Percentiles rank a stretch among this genome's conserved stretches.
These are phyloP conservation scores for Phialophora verrucosa DNA, from an alignment of 2,329 filamentous ascomycete genomes.

Conservation along the genomic window DNA sequence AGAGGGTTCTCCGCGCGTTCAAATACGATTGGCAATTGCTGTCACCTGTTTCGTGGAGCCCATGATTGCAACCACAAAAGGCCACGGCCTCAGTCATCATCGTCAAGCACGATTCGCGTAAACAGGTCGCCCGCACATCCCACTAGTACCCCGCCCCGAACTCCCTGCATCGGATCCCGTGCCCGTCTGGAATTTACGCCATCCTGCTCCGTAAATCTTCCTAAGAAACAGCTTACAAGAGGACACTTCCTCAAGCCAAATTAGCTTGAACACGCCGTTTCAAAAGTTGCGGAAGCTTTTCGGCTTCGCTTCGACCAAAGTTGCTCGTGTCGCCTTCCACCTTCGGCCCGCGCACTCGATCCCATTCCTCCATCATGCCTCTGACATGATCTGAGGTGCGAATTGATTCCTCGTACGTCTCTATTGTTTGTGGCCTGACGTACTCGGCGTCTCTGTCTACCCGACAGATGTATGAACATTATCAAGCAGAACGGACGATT, in stretches of 20 bases:
- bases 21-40: conserved; percentile 24
- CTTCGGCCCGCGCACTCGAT: conserved; percentile 16
- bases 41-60: conserved; percentile 18
- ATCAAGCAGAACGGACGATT: conserved; percentile 17
- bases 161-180: conserved; percentile 28
- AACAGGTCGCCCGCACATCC: background rate
- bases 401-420: background rate
- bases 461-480: conserved; percentile 1
- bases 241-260: background rate
- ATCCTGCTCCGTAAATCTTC: background rate
- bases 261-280: conserved; percentile 10
- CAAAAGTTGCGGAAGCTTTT: background rate
- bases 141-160: conserved; percentile 23
- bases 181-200: background rate
- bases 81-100: background rate
- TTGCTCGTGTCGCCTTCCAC: conserved; percentile 11
- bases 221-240: background rate
- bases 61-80: background rate
- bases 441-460: background rate
- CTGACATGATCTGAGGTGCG: background rate
- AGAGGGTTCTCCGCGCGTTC: conserved; percentile 1
- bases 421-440: conserved; percentile 18
- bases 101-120: background rate
- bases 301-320: conserved; percentile 7
- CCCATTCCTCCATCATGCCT: background rate